phyloP scores from a whole-genome alignment of 2,329 filamentous ascomycete species.

The Curvularia sp. region DNA sequence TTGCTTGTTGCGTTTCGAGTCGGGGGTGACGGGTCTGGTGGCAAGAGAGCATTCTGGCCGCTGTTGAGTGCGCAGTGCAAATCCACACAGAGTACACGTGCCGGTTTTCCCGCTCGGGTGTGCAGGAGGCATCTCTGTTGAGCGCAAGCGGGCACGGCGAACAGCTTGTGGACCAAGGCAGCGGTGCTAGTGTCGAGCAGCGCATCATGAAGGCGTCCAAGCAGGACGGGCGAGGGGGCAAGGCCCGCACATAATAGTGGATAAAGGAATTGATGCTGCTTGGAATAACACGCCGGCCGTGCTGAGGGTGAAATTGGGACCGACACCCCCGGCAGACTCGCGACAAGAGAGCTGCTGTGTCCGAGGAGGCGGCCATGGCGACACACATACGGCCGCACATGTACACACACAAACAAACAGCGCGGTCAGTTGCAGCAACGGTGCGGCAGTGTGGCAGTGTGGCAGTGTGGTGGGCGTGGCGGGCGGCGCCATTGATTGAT shows the following conservation, averaged over 20 bases:
- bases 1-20: slow-evolving; percentile 19
- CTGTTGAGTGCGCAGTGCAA: background rate
- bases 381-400: background rate
- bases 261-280: background rate
- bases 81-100: background rate
- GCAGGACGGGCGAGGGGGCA: slow-evolving; percentile 13
- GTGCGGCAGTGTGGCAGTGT: background rate
- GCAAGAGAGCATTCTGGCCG: slow-evolving; percentile 5
- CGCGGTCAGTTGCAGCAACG: background rate
- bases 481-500: slow-evolving; percentile 3
- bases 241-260: slow-evolving; percentile 1
- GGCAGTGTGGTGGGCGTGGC: too few relatives aligned
- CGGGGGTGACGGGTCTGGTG: background rate
- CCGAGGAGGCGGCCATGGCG: background rate
- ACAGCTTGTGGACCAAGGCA: slow-evolving; percentile 6
- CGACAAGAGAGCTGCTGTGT: background rate
- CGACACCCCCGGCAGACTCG: slow-evolving; percentile 1
- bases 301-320: slow-evolving; percentile 13
- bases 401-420: background rate
- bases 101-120: slow-evolving; percentile 3
- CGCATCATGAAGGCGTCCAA: slow-evolving; percentile 12
- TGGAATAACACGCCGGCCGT: slow-evolving; percentile 7
- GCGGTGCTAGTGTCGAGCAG: background rate
- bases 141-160: background rate
- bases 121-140: background rate